Base-by-base conservation (phyloP, 495 filamentous ascomycete species). In the Beverwykella pulmonaria region DNA sequence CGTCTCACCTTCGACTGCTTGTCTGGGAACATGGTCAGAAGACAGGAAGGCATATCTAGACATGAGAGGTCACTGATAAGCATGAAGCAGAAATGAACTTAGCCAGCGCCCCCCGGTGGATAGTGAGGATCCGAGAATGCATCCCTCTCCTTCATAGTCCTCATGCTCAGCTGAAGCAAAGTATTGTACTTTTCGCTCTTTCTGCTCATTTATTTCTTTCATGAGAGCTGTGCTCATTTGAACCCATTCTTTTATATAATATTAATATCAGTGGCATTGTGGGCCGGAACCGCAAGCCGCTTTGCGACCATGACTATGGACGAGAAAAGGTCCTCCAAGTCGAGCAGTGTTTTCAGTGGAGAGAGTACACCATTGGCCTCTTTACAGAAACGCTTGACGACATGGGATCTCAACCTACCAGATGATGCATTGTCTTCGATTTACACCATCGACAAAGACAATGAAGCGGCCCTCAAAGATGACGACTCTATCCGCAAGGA, bases 401-500 rank as follows among this genome's bases (percentile, higher is more conserved):
- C 41, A 53, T 68, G 65, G 59, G 82, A 85, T 67, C 82, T 82
- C n/a, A 83, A 81, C 66, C 71, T 80, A n/a, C 39, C 39, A 7
- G 77, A 71, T 15, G 79, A 79, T 53, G 46, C 14, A 1, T 61
- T 27, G 17, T 61, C 46, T 36, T 61, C 59, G 6, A 44, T 53
- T 5, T 52, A 61, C 23, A 53, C 27, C 48, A 2, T 22, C 14
- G 48, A 41, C 14, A 39, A 44, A 44, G 6, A 44, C 17, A n/a
- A 14, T 44, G 39, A 4, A 44, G 6, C 39, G 39, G 17, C 39
- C 6, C 8, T 44, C 39, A 44, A n/a, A 14, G 39, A 44, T n/a
- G 39, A 44, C 15, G 39, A 44, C 17, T 44, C 39, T 44, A 44
- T 44, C 39, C 39, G 39, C 39, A 12, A n/a, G 39, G 68, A 78